Base-by-base conservation (phyloP, 805 yeast species). In the Saccharomyces cerevisiae region DNA sequence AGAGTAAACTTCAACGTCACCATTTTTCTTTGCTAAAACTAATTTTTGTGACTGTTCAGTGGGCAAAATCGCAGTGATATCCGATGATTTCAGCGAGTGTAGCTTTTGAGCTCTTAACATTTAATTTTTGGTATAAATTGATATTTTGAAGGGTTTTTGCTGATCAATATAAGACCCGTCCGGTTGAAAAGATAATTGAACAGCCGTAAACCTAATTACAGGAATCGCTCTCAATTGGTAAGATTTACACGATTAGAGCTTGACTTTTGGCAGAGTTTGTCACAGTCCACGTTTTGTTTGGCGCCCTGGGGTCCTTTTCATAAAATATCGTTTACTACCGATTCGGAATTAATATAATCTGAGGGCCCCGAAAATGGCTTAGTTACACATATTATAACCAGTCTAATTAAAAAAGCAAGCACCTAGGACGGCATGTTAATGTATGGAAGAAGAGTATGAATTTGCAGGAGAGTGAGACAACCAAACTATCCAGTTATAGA, bases 1-100 rank as follows among this genome's bases (percentile, higher is more conserved):
- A 21, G 65, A 62, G 53, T 66, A 68, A 6, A 68, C 68, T 30
- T 65, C 63, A 21, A 68, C 59, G 50, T 65, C 63, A 31, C 69
- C 69, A 52, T 60, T 57, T 22, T 56, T 53, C 50, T 63, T 67
- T 9, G 68, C 63, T 1, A 66, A 57, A 4, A 68, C 54, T 27
- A 67, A 48, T 52, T 64, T 64, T 27, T 62, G 57, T 9, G 66
- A 59, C 43, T 65, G 63, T n/a, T 63, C 51, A 11, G 64, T 59
- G 24, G 63, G 61, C 31, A 67, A 48, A 2, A 67, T 52, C 1
- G 68, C 61, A n/a, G 59, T 53, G 6, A 66, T 59, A 17, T 61
- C 66, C n/a, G 59, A 58, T 3, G 62, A 55, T 21, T 50, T 30
- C 3, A 62, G 53, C 17, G 64, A 51, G 32, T 61, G 62, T 8